Base-by-base conservation (phyloP, 2,329 filamentous ascomycete species). In the Grosmannia serpens region DNA sequence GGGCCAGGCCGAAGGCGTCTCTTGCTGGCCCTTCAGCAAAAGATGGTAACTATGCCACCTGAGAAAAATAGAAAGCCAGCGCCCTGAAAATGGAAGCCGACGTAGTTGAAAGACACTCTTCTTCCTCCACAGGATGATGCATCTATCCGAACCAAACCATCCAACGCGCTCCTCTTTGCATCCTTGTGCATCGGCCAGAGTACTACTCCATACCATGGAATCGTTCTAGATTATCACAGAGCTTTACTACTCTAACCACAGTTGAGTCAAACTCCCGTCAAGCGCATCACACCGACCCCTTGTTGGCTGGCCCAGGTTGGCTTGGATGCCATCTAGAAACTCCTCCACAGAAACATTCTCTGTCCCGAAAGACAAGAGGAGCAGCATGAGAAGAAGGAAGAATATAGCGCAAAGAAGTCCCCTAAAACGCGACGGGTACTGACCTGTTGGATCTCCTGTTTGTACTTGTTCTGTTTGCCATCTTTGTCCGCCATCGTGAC, bases 361-460 rank as follows among this genome's bases (percentile, higher is more conserved):
- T 2, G 17, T 17, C 20, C 20, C 20, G 8, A 22, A 44, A n/a
- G 20, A 44, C 41, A 22, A 44, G 8, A n/a, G n/a, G n/a, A n/a
- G n/a, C n/a, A n/a, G n/a, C n/a, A n/a, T n/a, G n/a, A n/a, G n/a
- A 5, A 44, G 20, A 44, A 7, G 20, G 7, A 10, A 8, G 4
- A n/a, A n/a, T 5, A 6, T 4, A 55, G 7, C 26, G n/a, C 33
- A 47, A n/a, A 24, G 41, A 29, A 17, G 8, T n/a, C n/a, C n/a
- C n/a, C 8, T 3, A 50, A 29, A 15, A 27, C 29, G 1, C n/a
- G 2, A 20, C 6, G 3, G 29, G 9, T n/a, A 60, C 64, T 59
- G 70, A 91, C 89, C 87, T 95, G 92, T 74, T 96, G 94, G 75
- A 99, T 99, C 80, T 99, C 94, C 76, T 95, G 91, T 71, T 91